Conservation (phyloP, 768 basidiomycete genomes). For the Mycena rosella region DNA sequence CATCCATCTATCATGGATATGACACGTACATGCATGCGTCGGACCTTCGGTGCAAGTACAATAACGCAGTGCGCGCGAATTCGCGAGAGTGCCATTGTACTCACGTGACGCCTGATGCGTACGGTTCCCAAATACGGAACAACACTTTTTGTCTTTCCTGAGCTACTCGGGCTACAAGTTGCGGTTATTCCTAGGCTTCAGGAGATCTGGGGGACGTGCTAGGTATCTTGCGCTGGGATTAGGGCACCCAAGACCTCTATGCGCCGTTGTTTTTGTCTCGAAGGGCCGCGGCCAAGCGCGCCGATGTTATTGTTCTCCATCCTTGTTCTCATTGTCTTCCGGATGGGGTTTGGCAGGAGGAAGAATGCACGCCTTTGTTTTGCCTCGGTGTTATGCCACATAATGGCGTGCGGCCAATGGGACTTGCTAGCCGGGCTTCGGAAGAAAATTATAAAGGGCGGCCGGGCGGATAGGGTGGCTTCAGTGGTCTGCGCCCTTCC, state of each 20-base stretch:
- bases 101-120: too few species aligned
- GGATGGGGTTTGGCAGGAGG: conserved; percentile 25
- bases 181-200: too few species aligned
- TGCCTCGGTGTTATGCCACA: conserved; percentile 25
- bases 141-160: too few species aligned
- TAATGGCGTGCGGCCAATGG: conserved; percentile 24
- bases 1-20: conserved; percentile 7
- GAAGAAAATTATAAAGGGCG: conserved; percentile 20
- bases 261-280: not conserved
- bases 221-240: not conserved
- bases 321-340: conserved; percentile 37
- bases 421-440: conserved; percentile 17
- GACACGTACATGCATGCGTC: not conserved
- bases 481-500: conserved; percentile 18
- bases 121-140: too few species aligned
- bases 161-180: too few species aligned
- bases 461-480: not conserved
- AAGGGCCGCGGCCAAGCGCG: conserved; percentile 10
- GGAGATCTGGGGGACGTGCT: not conserved
- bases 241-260: not conserved
- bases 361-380: conserved; percentile 27
- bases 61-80: not conserved
- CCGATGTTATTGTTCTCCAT: conserved; percentile 32
- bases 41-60: conserved; percentile 4
- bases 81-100: too few species aligned